Conservation (phyloP, 331 rosid genomes). For the Arachis monticola region DNA sequence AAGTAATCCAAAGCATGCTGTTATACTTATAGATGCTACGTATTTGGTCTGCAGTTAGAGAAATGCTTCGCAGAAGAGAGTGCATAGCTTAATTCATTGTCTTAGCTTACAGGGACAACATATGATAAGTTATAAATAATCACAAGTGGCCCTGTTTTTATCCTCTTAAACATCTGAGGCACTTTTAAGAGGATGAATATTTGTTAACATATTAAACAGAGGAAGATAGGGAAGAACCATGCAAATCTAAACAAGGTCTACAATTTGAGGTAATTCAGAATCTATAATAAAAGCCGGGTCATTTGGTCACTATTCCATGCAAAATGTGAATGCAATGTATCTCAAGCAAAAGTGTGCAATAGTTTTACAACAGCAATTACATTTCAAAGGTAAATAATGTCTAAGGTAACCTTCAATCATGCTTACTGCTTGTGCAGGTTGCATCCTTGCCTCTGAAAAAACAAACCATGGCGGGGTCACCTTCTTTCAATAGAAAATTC, state of each 20-base stretch:
- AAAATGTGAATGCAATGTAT: neutral
- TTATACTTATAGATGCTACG: neutral
- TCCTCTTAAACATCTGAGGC: neutral
- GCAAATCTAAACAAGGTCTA: neutral
- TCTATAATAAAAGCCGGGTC: neutral
- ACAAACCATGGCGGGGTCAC: neutral
- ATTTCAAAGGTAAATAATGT: slow-evolving; percentile 3
- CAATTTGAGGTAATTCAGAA: neutral
- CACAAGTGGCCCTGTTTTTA: neutral
- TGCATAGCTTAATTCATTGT: too few species aligned
- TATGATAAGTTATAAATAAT: too few species aligned
- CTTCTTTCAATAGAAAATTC: slow-evolving; percentile 25
- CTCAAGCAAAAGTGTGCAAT: slow-evolving; percentile 4
- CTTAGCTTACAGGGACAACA: too few species aligned
- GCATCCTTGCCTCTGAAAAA: slow-evolving; percentile 30
- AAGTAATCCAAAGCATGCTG: neutral
- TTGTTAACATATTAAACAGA: neutral
- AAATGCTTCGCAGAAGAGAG: too few species aligned
- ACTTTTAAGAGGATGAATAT: neutral
- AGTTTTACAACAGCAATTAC: slow-evolving; percentile 18
- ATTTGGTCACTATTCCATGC: neutral
- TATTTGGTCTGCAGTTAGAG: too few species aligned
- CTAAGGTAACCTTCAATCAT: neutral
- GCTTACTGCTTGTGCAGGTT: neutral
- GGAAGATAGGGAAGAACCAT: neutral